These are phyloP conservation scores for Eleusine coracana DNA, from an alignment of 176 grass and related monocot species.

Conservation along the genomic window DNA sequence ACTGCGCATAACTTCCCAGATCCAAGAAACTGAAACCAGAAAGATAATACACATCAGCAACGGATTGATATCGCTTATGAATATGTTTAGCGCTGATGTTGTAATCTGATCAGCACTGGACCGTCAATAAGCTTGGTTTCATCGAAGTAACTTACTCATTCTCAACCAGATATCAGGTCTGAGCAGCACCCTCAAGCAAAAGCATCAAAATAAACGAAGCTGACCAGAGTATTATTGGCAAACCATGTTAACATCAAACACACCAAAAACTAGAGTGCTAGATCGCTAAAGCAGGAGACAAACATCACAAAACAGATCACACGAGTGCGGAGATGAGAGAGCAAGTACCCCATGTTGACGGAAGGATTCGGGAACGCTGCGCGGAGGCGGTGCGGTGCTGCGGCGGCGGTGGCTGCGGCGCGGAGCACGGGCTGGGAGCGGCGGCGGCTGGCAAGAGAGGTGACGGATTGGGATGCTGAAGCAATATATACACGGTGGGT, in stretches of 20 bases:
- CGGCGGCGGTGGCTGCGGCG: background rate
- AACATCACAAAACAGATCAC: background rate
- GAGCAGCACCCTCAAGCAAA: background rate
- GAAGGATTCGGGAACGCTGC: slow-evolving; percentile 22
- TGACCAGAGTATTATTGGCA: background rate
- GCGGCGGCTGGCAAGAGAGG: slow-evolving; percentile 36
- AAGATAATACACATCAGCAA: slow-evolving; percentile 39
- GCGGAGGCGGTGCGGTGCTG: background rate
- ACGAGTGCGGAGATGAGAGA: background rate
- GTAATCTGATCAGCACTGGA: slow-evolving; percentile 61
- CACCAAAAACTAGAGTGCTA: background rate
- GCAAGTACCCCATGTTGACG: slow-evolving; percentile 52
- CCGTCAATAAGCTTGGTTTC: slow-evolving; percentile 56
- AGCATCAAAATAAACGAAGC: background rate
- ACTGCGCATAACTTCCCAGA: slow-evolving; percentile 44
- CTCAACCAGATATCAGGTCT: background rate
- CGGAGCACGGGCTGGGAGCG: slow-evolving; percentile 22
- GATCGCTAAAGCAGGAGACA: slow-evolving; percentile 9
- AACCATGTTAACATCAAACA: background rate
- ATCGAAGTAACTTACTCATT: background rate
- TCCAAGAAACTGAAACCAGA: slow-evolving; percentile 36
- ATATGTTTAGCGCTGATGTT: slow-evolving; percentile 61
- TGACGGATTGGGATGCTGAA: background rate
- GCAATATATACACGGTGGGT: slow-evolving; percentile 25
- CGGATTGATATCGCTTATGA: slow-evolving; percentile 59